phyloP scores from a whole-genome alignment of 1,284 basidiomycete genomes.

The Malassezia globosa region DNA sequence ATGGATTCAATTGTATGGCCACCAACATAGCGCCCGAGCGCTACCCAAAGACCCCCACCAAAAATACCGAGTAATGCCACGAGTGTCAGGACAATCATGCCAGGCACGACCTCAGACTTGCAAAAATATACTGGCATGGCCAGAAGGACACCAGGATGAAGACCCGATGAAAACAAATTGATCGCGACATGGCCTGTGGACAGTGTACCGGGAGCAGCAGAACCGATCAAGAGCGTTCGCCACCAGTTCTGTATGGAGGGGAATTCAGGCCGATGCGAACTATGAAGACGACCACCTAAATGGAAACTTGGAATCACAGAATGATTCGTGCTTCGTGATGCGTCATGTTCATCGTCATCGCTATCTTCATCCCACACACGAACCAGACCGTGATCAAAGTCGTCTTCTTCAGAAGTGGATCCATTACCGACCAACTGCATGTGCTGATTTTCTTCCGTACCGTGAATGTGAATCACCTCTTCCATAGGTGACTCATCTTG shows the following conservation, averaged over 20 bases:
- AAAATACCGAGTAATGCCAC: constrained; percentile 36
- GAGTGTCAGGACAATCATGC: constrained; percentile 24
- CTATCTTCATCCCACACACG: constrained; percentile 18
- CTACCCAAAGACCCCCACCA: constrained; percentile 42
- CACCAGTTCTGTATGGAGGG: constrained; percentile 11
- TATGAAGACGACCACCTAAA: background rate
- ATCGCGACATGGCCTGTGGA: constrained; percentile 35
- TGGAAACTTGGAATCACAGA: background rate
- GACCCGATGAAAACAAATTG: constrained; percentile 38
- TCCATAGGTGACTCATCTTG: background rate
- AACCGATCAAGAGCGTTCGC: constrained; percentile 28
- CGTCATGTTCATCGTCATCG: constrained; percentile 1
- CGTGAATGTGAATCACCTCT: background rate
- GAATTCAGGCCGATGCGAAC: too few relatives aligned
- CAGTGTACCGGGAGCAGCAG: constrained; percentile 32
- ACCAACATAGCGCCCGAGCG: constrained; percentile 40
- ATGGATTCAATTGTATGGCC: constrained; percentile 38
- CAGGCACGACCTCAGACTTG: constrained; percentile 26
- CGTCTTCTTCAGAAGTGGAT: background rate
- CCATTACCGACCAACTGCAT: background rate
- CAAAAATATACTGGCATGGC: constrained; percentile 42
- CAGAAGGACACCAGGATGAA: constrained; percentile 41
- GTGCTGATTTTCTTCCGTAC: background rate
- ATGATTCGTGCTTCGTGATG: background rate
- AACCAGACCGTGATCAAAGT: background rate